Evolutionary conservation across 129 eudicot species (phyloP).

Genomic region (Flaveria bidentis): DNA sequence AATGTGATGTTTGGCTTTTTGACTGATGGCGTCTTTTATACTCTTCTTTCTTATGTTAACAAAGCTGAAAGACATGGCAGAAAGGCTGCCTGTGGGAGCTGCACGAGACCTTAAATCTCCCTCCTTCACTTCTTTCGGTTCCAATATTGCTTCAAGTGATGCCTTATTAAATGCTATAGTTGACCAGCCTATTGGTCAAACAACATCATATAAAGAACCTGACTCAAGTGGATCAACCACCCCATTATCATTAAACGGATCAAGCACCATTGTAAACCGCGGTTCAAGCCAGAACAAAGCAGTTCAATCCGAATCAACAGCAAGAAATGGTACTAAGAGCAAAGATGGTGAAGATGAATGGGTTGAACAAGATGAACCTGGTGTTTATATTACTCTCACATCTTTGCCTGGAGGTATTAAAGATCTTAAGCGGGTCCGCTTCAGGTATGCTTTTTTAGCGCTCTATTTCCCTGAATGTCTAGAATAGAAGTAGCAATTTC

Average conservation of each 20-base stretch:
- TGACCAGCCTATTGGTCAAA: constrained; percentile 57
- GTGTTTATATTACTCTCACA: constrained; percentile 72
- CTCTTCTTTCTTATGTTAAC: constrained; percentile 21
- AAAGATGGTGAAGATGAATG: constrained; percentile 68
- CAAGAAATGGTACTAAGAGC: constrained; percentile 58
- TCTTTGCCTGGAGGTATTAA: constrained; percentile 70
- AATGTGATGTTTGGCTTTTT: neutral
- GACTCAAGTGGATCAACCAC: constrained; percentile 55
- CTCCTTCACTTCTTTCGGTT: constrained; percentile 49
- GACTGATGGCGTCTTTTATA: neutral
- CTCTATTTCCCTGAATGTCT: constrained; percentile 10
- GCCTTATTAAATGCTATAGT: constrained; percentile 41
- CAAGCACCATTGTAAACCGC: constrained; percentile 47
- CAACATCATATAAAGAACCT: constrained; percentile 42
- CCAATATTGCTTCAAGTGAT: constrained; percentile 50
- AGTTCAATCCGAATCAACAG: constrained; percentile 49
- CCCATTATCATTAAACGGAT: constrained; percentile 50
- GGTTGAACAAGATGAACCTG: constrained; percentile 89
- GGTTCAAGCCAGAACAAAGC: constrained; percentile 51
- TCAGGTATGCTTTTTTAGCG: constrained; percentile 54
- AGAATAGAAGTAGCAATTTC: neutral
- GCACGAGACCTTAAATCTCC: constrained; percentile 62
- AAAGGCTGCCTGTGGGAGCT: constrained; percentile 87
- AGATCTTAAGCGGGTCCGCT: constrained; percentile 79
- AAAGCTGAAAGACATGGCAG: constrained; percentile 96